These are phyloP conservation scores for Citrus trifoliata DNA, from an alignment of 345 rosid genomes.

Conservation along the genomic window DNA sequence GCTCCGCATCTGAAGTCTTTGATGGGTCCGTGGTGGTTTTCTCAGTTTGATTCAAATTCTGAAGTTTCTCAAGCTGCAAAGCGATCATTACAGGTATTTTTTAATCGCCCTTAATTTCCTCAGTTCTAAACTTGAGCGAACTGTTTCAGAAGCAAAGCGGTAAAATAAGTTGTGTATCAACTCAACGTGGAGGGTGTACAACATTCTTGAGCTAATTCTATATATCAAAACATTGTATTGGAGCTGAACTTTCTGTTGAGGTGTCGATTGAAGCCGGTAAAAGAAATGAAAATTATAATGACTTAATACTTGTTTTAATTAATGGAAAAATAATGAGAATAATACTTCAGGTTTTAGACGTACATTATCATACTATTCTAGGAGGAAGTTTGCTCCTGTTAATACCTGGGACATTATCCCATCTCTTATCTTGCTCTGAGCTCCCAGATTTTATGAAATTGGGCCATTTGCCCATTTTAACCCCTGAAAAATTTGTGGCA, in stretches of 20 bases:
- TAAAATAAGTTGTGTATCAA: not conserved
- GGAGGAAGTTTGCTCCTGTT: not conserved
- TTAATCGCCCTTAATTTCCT: too few relatives aligned
- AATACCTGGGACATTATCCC: not conserved
- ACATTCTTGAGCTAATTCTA: not conserved
- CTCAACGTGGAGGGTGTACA: not conserved
- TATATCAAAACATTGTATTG: not conserved
- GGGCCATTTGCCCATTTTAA: too few relatives aligned
- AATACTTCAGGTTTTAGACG: not conserved
- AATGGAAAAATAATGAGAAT: not conserved
- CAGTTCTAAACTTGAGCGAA: not conserved
- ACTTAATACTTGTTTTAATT: not conserved
- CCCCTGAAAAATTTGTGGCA: too few relatives aligned
- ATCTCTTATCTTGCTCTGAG: not conserved
- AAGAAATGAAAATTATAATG: not conserved
- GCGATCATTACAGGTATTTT: conserved; percentile 74
- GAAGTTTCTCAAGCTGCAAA: conserved; percentile 92
- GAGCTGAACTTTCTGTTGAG: not conserved
- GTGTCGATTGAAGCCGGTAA: not conserved
- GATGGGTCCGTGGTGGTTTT: conserved; percentile 99
- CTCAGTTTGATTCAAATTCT: conserved; percentile 82
- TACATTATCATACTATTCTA: not conserved
- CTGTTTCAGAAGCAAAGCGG: not conserved
- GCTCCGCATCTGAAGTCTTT: conserved; percentile 82
- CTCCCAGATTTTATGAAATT: not conserved